Base-by-base conservation (phyloP, 306 rosid species). In the apple (Malus domestica) region DNA sequence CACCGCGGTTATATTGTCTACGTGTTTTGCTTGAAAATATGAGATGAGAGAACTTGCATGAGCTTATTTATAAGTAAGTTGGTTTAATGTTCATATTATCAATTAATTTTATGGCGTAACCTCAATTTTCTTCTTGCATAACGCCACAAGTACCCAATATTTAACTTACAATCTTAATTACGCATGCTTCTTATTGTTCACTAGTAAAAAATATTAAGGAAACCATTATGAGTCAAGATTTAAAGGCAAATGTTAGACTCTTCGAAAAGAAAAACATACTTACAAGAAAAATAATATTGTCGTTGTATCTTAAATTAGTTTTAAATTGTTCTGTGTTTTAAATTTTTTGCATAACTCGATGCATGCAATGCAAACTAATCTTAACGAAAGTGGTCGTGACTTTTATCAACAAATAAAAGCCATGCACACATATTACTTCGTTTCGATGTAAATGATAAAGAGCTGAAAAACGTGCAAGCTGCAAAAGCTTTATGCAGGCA, bases 401-500 rank as follows among this genome's bases (percentile, higher is more conserved):
- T 61, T 73, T 74, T 74, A 74, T 74, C 70, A 61, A 52, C 59
- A 5, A 74, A 52, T 52, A 42, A 61, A 44, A 61, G 60, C 45
- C 46, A 44, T 62, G 27, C 67, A 19, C 68, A 64, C 68, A 42
- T 35, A 42, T 35, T 38, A 19, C 23, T 40, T 8, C 15, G 44
- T 33, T 4, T 13, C 23, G 0, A n/a, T 38, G 3, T 29, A 72
- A n/a, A 14, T 65, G 38, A 23, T 20, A 59, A 19, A 22, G 13
- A 40, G 54, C 35, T 58, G 23, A 58, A 22, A 44, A 22, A 61
- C 66, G 51, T 72, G 76, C 52, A 16, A 18, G 3, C 45, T 33
- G 20, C 6, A 33, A 33, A 65, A 66, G 70, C 49, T 20, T 66
- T 66, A 19, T 66, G 25, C 68, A 32, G 45, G 64, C 40, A 29